Evolutionary conservation across 2,329 filamentous ascomycete species (phyloP).

Genomic region (Cercospora sp.): DNA sequence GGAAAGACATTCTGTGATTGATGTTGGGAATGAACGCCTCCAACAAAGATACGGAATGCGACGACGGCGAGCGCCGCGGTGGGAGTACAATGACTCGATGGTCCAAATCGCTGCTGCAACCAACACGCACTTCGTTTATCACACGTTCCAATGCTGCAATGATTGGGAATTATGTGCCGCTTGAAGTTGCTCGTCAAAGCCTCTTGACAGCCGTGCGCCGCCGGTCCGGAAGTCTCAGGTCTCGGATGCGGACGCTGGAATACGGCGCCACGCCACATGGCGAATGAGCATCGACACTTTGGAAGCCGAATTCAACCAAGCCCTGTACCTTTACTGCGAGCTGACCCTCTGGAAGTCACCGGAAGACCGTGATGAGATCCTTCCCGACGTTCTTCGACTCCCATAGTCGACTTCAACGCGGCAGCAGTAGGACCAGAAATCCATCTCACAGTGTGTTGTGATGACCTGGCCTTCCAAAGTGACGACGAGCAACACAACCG

Average conservation of each 20-base stretch:
- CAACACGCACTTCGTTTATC: neutral
- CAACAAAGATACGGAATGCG: neutral
- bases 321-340: neutral
- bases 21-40: neutral
- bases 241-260: conserved; percentile 9
- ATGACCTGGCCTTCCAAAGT: neutral
- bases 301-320: conserved; percentile 7
- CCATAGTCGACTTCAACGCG: conserved; percentile 5
- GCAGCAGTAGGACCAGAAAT: neutral
- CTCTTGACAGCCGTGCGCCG: neutral
- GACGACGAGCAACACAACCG: neutral
- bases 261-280: conserved; percentile 17
- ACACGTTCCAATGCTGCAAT: neutral
- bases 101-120: neutral
- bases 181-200: neutral
- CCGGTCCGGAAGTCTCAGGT: conserved; percentile 18
- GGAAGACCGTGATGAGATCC: neutral
- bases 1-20: neutral
- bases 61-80: neutral
- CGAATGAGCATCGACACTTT: conserved; percentile 23
- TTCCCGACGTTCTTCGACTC: neutral
- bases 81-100: neutral
- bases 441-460: neutral
- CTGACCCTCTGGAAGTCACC: neutral
- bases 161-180: neutral